Evolutionary conservation across 352 stramenopile genomes (phyloP).

Genomic region (Pythium periplocum): DNA sequence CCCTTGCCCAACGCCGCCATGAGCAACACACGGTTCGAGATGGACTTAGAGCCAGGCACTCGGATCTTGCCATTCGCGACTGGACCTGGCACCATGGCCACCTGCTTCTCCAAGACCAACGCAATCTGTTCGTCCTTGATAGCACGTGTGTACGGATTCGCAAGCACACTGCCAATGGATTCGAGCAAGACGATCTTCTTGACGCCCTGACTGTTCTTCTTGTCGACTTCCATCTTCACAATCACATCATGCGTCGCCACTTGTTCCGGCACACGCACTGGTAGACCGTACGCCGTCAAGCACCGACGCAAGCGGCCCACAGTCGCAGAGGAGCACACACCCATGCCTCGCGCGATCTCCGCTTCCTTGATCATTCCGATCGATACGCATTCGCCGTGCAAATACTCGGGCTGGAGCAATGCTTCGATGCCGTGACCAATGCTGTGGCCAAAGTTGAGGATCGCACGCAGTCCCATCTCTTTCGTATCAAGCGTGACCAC

Average conservation of each 20-base stretch:
- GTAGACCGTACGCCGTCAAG: constrained; percentile 63
- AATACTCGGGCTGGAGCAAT: constrained; percentile 91
- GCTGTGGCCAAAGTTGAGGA: constrained; percentile 99
- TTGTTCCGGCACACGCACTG: constrained; percentile 54
- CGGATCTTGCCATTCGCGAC: constrained; percentile 53
- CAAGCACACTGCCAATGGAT: constrained; percentile 58
- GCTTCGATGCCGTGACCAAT: constrained; percentile 98
- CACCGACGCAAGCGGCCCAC: constrained; percentile 66
- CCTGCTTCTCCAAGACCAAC: constrained; percentile 71
- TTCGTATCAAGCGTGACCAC: constrained; percentile 95
- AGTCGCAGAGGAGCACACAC: constrained; percentile 60
- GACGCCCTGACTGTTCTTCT: constrained; percentile 78
- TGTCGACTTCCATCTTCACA: constrained; percentile 85
- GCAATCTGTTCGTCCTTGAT: constrained; percentile 72
- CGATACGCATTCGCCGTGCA: constrained; percentile 96
- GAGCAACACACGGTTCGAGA: constrained; percentile 96
- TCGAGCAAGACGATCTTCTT: constrained; percentile 82
- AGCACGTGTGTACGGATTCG: constrained; percentile 64
- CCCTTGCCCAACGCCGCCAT: constrained; percentile 92
- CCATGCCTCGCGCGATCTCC: constrained; percentile 86
- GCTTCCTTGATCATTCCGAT: constrained; percentile 97
- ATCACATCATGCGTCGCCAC: constrained; percentile 56
- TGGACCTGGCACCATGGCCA: constrained; percentile 46
- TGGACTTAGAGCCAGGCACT: constrained; percentile 97
- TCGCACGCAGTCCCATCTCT: constrained; percentile 94